Percentiles rank a stretch among this genome's conserved stretches.
phyloP scores from a whole-genome alignment of 371 early-diverging fungal genomes.

The Mucor mucedo region DNA sequence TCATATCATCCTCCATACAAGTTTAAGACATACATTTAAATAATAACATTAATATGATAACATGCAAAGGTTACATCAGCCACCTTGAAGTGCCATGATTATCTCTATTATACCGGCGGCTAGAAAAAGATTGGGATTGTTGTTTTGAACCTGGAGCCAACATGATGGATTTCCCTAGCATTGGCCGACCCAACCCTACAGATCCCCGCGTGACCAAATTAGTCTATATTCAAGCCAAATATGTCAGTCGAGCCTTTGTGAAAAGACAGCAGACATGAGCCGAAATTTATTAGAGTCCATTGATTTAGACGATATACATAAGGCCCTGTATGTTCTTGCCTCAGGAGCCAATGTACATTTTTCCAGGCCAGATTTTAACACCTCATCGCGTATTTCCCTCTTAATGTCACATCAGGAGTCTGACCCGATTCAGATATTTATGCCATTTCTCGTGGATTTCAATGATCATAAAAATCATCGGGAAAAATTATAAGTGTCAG shows the following conservation, averaged over 20 bases:
- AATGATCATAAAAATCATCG: neutral
- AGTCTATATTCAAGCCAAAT: constrained; percentile 42
- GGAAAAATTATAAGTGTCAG: constrained; percentile 2
- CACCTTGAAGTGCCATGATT: no score
- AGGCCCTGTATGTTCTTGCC: constrained; percentile 47
- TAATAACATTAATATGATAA: no score
- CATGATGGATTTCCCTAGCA: constrained; percentile 3
- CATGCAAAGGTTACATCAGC: no score
- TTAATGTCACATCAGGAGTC: neutral
- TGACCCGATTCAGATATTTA: neutral
- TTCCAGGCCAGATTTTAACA: constrained; percentile 6
- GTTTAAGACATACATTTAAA: no score
- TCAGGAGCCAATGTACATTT: constrained; percentile 46
- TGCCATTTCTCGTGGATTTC: constrained; percentile 5
- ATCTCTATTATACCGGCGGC: no score
- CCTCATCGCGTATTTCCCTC: constrained; percentile 3
- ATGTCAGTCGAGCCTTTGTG: constrained; percentile 42
- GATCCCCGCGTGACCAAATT: constrained; percentile 27
- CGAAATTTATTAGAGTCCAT: constrained; percentile 45
- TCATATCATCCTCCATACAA: no score
- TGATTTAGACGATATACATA: constrained; percentile 43
- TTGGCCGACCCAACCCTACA: constrained; percentile 16
- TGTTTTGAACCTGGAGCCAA: constrained; percentile 12
- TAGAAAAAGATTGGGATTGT: constrained; percentile 44
- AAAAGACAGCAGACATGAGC: neutral